Base-by-base conservation (phyloP, 768 basidiomycete genomes). In the Suillus ampliporus region DNA sequence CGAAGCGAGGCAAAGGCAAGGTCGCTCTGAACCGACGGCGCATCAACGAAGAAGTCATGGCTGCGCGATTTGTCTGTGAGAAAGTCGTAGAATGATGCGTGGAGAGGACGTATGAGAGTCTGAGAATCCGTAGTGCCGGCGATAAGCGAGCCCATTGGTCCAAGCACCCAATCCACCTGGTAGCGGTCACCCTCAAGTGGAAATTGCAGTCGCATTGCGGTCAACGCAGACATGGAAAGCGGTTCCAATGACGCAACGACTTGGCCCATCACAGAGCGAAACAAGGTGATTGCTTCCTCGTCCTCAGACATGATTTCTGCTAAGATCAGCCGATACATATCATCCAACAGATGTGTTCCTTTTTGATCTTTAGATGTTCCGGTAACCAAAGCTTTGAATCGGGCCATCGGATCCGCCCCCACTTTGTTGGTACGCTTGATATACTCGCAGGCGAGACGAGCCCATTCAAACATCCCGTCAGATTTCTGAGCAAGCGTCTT, bases 61-160 rank as follows among this genome's bases (percentile, higher is more conserved):
- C 66, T 64, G 2, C 69, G 65, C 2, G 37, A 28, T 31, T 26
- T 2, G 50, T 68, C 58, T 3, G 37, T 59, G 13, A 74, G 65
- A 56, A 70, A 76, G 35, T 76, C 74, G 10, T 54, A 56, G 64
- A 75, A 72, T 0, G 74, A 75, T 8, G 69, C 44, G 43, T 74
- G 74, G 10, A 73, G 61, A 19, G 67, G 59, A 10, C 51, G 57
- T 40, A 72, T 60, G 5, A 62, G 57, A 13, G 31, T 61, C 7
- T 34, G 26, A 13, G 6, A 34, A 21, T 44, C 54, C 4, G 31
- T 3, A 1, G n/a, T 43, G 21, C 64, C 58, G 14, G 44, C 53
- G 31, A 70, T 0, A 47, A 63, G n/a, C 17, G 62, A 38, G 8
- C 52, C 58, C 28, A 64, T 10, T 5, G n/a, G 17, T 17, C 31